Evolutionary conservation across 257 asterid genomes (phyloP).

Genomic region (Osmanthus fragrans): DNA sequence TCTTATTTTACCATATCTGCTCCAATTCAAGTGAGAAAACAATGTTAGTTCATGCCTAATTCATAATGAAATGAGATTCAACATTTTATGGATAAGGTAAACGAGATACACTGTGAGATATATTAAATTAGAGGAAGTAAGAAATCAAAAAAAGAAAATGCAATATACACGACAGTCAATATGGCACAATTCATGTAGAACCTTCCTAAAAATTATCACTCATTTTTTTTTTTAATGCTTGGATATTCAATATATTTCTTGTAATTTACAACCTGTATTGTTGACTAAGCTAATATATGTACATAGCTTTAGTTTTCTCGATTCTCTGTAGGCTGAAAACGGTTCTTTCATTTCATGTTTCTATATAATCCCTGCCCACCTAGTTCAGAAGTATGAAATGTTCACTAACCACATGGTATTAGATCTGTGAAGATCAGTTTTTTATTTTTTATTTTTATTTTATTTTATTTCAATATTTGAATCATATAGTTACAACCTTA

Average conservation of each 20-base stretch:
- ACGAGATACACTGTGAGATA: background rate
- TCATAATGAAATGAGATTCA: slow-evolving; percentile 6
- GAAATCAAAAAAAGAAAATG: background rate
- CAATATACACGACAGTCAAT: slow-evolving; percentile 2
- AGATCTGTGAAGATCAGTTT: background rate
- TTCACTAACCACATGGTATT: background rate
- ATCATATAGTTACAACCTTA: background rate
- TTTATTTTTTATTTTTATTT: too few relatives aligned
- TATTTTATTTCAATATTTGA: background rate
- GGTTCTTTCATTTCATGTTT: background rate
- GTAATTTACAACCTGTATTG: background rate
- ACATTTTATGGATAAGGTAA: background rate
- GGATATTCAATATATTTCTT: background rate
- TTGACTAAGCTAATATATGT: background rate
- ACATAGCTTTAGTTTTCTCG: background rate
- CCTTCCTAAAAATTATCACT: background rate
- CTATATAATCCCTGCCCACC: background rate
- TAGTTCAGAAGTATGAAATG: background rate
- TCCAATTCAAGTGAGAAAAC: slow-evolving; percentile 14
- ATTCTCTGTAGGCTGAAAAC: background rate
- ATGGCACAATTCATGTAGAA: background rate
- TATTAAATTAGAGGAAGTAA: background rate
- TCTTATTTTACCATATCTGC: slow-evolving; percentile 75
- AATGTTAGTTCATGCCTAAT: background rate
- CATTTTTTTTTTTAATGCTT: background rate